Evolutionary conservation across 1,284 basidiomycete species (phyloP), one percentile per base, ranked within the genome.

Genomic region (Ceraceosorus guamensis): DNA sequence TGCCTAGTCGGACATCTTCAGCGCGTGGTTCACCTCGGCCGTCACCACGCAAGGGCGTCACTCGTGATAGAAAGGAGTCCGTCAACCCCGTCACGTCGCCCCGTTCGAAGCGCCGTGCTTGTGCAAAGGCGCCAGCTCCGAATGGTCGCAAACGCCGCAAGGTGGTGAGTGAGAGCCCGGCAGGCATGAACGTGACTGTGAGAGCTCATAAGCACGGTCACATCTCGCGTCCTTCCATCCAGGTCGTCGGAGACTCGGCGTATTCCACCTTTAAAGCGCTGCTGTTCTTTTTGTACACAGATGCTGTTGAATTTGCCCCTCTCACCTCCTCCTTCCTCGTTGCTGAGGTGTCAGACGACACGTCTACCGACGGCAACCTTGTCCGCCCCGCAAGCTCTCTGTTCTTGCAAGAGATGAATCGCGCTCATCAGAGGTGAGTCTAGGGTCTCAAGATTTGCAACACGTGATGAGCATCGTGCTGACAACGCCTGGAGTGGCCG

Each of bases 241-340:
- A 46, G 45, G 24, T 46, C 14, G 24, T 46, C 8, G n/a, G 45
- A 52, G 89, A 91, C 74, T 84, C 86, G 4, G 85, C 89, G 1
- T 91, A 88, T 76, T 79, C 82, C 6, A 91, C 89, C 0, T 92
- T 89, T 77, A 84, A 82, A 71, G 86, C 88, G 0, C 81, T 91
- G 39, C 79, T 91, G 11, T 90, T 88, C 78, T 91, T 88, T 76
- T 79, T 91, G 39, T 91, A 91, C 73, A 91, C 89, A 14, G 87
- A 91, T 69, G 82, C 80, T 5, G 86, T 91, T 60, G 81, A 85
- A 43, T 91, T 92, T 71, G 87, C 89, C 0, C 89, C 89, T 0
- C 79, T 91, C 6, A 84, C 87, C 0, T 91, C 81, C 6, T 78
- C 78, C 6, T 82, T 81, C 61, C 67, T 78, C 41, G 46, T 67